Evolutionary conservation across 306 rosid species (phyloP).

Genomic region (Mimosa bimucronata): DNA sequence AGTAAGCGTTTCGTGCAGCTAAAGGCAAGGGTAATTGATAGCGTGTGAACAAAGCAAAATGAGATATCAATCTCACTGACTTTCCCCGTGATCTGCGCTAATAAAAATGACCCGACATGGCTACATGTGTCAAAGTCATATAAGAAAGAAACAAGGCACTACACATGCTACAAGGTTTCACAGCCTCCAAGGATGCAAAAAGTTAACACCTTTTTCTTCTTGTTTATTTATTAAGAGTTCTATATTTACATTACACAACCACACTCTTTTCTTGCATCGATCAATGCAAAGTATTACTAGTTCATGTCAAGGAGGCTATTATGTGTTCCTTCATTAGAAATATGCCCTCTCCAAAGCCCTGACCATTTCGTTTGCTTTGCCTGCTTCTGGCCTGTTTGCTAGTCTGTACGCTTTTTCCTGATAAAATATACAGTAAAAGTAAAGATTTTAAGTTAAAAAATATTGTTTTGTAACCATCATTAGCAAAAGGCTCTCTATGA

Average conservation of each 20-base stretch:
- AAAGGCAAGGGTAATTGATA: not conserved
- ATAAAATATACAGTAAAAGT: not conserved
- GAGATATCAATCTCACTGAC: conserved; percentile 4
- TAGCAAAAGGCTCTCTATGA: not conserved
- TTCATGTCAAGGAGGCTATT: not conserved
- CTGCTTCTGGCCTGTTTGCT: conserved; percentile 64
- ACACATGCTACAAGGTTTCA: conserved; percentile 13
- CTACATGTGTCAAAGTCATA: conserved; percentile 9
- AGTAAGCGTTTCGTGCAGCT: not conserved
- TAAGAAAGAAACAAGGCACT: not conserved
- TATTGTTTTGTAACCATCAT: not conserved
- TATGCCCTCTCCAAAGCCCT: conserved; percentile 63
- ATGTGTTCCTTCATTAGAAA: conserved; percentile 43
- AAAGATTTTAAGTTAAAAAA: not conserved
- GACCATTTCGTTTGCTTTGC: conserved; percentile 59
- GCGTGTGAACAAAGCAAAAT: conserved; percentile 22
- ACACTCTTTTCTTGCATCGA: conserved; percentile 5
- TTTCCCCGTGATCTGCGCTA: conserved; percentile 45
- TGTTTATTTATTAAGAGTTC: no score
- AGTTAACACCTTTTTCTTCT: conserved; percentile 13
- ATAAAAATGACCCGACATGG: conserved; percentile 13
- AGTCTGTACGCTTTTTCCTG: conserved; percentile 78
- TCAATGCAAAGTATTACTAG: not conserved
- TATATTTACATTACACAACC: not conserved
- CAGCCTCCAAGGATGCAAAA: conserved; percentile 4